Conservation (phyloP, 495 filamentous ascomycete species). For the Astrothelium macrocarpum region DNA sequence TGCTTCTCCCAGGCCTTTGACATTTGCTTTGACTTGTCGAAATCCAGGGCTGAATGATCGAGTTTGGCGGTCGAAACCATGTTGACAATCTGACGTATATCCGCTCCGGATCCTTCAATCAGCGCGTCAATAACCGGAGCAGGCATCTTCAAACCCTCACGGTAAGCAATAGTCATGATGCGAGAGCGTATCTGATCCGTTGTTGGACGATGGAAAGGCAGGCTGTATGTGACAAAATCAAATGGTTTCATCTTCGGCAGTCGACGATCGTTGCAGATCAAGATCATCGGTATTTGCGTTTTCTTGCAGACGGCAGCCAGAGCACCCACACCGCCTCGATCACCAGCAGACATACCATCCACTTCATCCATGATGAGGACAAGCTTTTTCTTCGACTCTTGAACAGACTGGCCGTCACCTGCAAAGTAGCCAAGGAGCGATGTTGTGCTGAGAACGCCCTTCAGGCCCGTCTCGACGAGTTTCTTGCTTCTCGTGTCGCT, state of each 20-base stretch:
- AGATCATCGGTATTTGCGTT: slow-evolving; percentile 85
- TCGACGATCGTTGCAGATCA: slow-evolving; percentile 93
- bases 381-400: slow-evolving; percentile 76
- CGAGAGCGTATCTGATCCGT: slow-evolving; percentile 79
- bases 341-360: slow-evolving; percentile 96
- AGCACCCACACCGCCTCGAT: slow-evolving; percentile 90
- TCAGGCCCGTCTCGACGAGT: slow-evolving; percentile 76
- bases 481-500: slow-evolving; percentile 98
- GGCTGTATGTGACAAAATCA: slow-evolving; percentile 68
- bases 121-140: slow-evolving; percentile 82
- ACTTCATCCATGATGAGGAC: slow-evolving; percentile 99
- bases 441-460: slow-evolving; percentile 84
- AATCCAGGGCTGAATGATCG: slow-evolving; percentile 69
- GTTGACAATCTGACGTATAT: slow-evolving; percentile 97
- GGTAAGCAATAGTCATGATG: slow-evolving; percentile 87
- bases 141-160: slow-evolving; percentile 82
- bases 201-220: slow-evolving; percentile 82
- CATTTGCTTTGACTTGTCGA: slow-evolving; percentile 78
- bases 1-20: slow-evolving; percentile 98
- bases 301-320: slow-evolving; percentile 90
- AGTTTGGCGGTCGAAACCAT: slow-evolving; percentile 93
- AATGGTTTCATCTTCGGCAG: slow-evolving; percentile 98
- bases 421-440: slow-evolving; percentile 89
- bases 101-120: slow-evolving; percentile 86
- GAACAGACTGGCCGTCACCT: slow-evolving; percentile 54